Conservation (phyloP, 805 yeast genomes). For the Tetrapisispora fleetii region DNA sequence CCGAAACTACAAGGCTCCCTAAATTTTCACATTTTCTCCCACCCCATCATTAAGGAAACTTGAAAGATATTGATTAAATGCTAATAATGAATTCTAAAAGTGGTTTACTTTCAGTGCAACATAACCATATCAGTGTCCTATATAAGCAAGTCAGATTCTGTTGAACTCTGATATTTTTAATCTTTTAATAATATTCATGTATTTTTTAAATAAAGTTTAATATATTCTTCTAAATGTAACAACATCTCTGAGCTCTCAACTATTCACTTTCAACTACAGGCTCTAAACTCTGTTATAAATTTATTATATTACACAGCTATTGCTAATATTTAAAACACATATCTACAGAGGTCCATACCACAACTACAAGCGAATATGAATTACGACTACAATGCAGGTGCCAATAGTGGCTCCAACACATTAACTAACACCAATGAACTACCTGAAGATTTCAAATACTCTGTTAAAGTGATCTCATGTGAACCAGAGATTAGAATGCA, state of each 20-base stretch:
- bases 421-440: background rate
- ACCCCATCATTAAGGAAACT: background rate
- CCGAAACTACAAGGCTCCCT: background rate
- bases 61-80: background rate
- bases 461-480: slow-evolving; percentile 68
- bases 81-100: no score
- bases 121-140: no score
- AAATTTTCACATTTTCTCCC: background rate
- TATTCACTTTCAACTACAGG: no score
- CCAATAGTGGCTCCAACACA: background rate
- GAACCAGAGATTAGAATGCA: slow-evolving; percentile 64
- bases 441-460: slow-evolving; percentile 76
- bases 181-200: no score
- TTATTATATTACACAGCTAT: no score
- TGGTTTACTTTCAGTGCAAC: no score
- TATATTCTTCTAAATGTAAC: background rate
- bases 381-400: background rate
- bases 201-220: background rate
- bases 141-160: no score
- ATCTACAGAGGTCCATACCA: background rate
- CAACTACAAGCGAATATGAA: background rate
- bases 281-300: no score
- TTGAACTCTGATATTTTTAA: no score
- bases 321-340: no score
- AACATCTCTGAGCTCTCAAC: no score